Percentiles rank a stretch among this genome's conserved stretches.
phyloP scores from a whole-genome alignment of 2,329 filamentous ascomycete species.

The Xenoacremonium recifei region DNA sequence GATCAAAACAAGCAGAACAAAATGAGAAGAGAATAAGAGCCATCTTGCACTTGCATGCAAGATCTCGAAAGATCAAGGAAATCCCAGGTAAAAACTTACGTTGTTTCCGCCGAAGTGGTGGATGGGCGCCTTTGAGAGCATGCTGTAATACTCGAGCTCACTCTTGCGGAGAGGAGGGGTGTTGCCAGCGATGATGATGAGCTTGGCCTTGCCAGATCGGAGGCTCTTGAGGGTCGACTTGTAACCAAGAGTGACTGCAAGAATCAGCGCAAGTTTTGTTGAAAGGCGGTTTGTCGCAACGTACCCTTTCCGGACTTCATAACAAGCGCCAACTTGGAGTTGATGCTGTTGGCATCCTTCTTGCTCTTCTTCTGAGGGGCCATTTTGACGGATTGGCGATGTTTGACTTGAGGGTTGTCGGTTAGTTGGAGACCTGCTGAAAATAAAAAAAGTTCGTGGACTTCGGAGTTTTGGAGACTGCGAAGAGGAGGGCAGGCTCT shows the following conservation, averaged over 20 bases:
- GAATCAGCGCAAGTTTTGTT: slow-evolving; percentile 12
- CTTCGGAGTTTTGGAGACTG: slow-evolving; percentile 23
- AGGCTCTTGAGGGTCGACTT: slow-evolving; percentile 72
- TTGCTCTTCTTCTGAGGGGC: slow-evolving; percentile 74
- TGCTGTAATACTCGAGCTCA: slow-evolving; percentile 93
- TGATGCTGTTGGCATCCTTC: slow-evolving; percentile 77
- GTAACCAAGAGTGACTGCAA: slow-evolving; percentile 39
- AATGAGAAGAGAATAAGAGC: slow-evolving; percentile 12
- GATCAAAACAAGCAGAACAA: slow-evolving; percentile 21
- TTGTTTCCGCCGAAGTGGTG: slow-evolving; percentile 99
- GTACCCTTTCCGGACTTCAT: slow-evolving; percentile 76
- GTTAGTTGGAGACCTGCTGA: slow-evolving; percentile 32
- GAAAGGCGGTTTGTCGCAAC: slow-evolving; percentile 15
- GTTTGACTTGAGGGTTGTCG: slow-evolving; percentile 30
- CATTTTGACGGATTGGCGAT: slow-evolving; percentile 55
- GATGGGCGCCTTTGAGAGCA: slow-evolving; percentile 90
- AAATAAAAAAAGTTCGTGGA: slow-evolving; percentile 24
- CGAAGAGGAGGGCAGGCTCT: slow-evolving; percentile 9
- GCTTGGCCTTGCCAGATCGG: slow-evolving; percentile 95
- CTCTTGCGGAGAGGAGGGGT: slow-evolving; percentile 96
- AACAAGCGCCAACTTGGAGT: slow-evolving; percentile 60
- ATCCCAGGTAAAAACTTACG: slow-evolving; percentile 64
- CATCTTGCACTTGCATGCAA: slow-evolving; percentile 20
- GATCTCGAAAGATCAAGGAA: slow-evolving; percentile 13
- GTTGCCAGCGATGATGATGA: slow-evolving; percentile 91